phyloP scores from a whole-genome alignment of 2,329 filamentous ascomycete species.

The Hypoxylon sp. region DNA sequence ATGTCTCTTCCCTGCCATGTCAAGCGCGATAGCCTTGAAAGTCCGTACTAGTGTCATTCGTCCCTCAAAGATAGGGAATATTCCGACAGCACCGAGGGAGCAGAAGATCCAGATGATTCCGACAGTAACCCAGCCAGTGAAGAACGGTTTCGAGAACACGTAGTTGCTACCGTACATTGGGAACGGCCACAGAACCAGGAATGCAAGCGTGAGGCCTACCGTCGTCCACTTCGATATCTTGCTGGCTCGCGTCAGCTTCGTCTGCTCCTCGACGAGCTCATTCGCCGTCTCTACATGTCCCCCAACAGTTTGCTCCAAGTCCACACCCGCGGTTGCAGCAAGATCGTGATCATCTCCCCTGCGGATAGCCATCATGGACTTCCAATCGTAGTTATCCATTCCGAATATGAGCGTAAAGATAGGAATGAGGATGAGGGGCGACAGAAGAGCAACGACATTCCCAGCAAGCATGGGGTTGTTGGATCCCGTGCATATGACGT shows the following conservation, averaged over 20 bases:
- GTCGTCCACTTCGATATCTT: constrained; percentile 65
- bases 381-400: constrained; percentile 87
- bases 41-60: constrained; percentile 75
- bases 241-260: constrained; percentile 48
- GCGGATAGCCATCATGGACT: constrained; percentile 84
- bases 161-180: constrained; percentile 89
- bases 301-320: constrained; percentile 68
- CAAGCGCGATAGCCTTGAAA: constrained; percentile 71
- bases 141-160: constrained; percentile 85
- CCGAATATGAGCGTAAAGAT: constrained; percentile 80
- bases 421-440: constrained; percentile 81
- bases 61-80: constrained; percentile 88
- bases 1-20: constrained; percentile 66
- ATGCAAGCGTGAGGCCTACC: constrained; percentile 74
- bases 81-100: constrained; percentile 78
- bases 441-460: constrained; percentile 86
- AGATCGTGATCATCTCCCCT: constrained; percentile 84
- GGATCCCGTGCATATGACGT: constrained; percentile 82
- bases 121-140: constrained; percentile 84
- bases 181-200: constrained; percentile 91
- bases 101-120: constrained; percentile 86
- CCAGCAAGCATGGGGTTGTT: constrained; percentile 91
- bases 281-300: constrained; percentile 65
- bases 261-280: constrained; percentile 47
- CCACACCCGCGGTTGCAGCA: constrained; percentile 72